Evolutionary conservation across 2,329 filamentous ascomycete genomes (phyloP).

Genomic region (Myriosclerotinia curreyana): DNA sequence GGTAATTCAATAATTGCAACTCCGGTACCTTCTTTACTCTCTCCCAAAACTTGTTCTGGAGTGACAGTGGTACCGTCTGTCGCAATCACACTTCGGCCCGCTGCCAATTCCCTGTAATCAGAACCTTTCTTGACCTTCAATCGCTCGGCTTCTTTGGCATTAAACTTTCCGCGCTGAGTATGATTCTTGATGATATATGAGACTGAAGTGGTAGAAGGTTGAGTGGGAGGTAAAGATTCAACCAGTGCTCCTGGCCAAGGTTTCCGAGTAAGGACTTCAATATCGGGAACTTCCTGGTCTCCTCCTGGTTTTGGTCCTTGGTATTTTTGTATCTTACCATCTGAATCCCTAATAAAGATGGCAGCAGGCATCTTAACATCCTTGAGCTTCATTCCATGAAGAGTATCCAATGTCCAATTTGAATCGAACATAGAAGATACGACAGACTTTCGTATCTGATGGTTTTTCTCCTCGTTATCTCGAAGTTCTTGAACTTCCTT

Average conservation of each 20-base stretch:
- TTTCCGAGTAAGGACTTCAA: constrained; percentile 68
- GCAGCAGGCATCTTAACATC: constrained; percentile 65
- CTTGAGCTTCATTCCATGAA: constrained; percentile 63
- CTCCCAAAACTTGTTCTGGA: constrained; percentile 80
- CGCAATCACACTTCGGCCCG: constrained; percentile 61
- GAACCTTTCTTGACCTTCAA: constrained; percentile 60
- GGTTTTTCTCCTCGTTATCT: constrained; percentile 43
- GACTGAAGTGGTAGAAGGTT: constrained; percentile 64
- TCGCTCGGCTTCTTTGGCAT: constrained; percentile 58
- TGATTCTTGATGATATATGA: constrained; percentile 84
- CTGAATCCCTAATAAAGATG: constrained; percentile 64
- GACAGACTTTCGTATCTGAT: constrained; percentile 56
- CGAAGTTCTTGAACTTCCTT: constrained; percentile 33
- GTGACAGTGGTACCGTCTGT: constrained; percentile 67
- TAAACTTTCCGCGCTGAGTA: constrained; percentile 76
- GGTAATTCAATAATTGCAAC: constrained; percentile 81
- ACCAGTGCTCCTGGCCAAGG: constrained; percentile 75
- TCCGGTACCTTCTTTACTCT: constrained; percentile 64
- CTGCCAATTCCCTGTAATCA: constrained; percentile 59
- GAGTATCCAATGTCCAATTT: constrained; percentile 67
- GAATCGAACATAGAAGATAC: constrained; percentile 79
- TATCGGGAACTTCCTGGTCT: constrained; percentile 52
- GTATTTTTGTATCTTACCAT: constrained; percentile 67
- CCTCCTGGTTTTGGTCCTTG: constrained; percentile 61
- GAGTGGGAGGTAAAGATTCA: constrained; percentile 63